phyloP scores from a whole-genome alignment of 352 stramenopile genomes.

The Blastocystis sp. region DNA sequence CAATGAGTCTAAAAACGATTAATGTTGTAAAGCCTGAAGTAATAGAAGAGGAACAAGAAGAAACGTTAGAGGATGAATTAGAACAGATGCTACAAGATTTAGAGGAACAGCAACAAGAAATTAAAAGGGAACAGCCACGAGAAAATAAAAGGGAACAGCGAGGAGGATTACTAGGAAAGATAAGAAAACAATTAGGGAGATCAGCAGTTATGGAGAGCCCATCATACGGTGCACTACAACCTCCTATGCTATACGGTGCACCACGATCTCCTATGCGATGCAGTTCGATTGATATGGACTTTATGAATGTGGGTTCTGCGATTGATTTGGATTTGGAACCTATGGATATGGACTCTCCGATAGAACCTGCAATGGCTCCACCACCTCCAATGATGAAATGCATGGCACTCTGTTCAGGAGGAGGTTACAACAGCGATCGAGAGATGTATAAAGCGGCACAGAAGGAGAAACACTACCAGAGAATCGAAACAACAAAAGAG shows the following conservation, averaged over 20 bases:
- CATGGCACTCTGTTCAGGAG: not conserved
- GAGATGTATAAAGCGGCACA: conserved; percentile 64
- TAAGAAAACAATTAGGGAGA: no score
- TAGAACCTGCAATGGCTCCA: not conserved
- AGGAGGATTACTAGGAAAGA: no score
- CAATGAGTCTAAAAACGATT: conserved; percentile 56
- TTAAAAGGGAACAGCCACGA: not conserved
- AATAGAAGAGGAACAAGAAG: not conserved
- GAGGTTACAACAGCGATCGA: not conserved
- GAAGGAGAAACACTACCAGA: conserved; percentile 53
- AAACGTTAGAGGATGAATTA: not conserved
- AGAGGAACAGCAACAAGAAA: not conserved
- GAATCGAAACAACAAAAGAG: conserved; percentile 56
- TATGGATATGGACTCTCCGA: not conserved
- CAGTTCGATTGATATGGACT: no score
- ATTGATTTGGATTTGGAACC: not conserved
- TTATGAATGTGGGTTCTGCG: not conserved
- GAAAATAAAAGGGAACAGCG: not conserved
- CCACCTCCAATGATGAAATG: not conserved
- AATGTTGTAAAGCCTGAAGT: not conserved
- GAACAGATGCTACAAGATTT: not conserved
- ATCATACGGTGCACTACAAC: no score
- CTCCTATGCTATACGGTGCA: no score
- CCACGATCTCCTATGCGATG: no score
- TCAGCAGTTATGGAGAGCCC: no score